Evolutionary conservation across 2,329 filamentous ascomycete species (phyloP).

Genomic region (Neophaeococcomyces aloes): DNA sequence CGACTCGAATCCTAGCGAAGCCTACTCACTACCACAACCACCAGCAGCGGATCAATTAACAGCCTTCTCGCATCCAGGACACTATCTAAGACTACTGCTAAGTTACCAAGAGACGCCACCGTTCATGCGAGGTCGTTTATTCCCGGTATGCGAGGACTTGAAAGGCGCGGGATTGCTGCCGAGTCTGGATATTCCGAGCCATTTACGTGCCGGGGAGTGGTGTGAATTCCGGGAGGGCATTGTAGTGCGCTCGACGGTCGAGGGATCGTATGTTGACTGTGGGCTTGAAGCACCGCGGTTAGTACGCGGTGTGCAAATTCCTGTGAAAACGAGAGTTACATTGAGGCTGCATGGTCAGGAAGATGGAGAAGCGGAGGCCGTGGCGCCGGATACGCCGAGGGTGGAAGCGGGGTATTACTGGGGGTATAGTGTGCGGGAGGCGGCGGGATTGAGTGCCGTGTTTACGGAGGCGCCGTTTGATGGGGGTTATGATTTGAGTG

Average conservation of each 20-base stretch:
- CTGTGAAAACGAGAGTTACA: conserved; percentile 62
- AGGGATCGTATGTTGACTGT: conserved; percentile 44
- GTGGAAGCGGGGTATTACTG: conserved; percentile 75
- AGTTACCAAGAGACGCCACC: conserved; percentile 77
- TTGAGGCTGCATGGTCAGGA: conserved; percentile 40
- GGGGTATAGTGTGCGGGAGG: conserved; percentile 65
- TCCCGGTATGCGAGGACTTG: conserved; percentile 69
- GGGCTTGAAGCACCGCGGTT: conserved; percentile 40
- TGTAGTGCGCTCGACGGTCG: conserved; percentile 39
- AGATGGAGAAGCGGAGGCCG: conserved; percentile 43
- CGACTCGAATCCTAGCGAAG: conserved; percentile 10
- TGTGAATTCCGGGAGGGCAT: conserved; percentile 71
- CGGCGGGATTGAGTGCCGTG: conserved; percentile 56
- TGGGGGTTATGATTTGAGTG: conserved; percentile 68
- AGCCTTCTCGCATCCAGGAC: conserved; percentile 62
- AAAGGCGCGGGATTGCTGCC: conserved; percentile 62
- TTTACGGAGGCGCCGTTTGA: conserved; percentile 68
- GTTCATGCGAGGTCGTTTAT: conserved; percentile 64
- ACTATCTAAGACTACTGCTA: conserved; percentile 69
- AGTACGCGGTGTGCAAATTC: conserved; percentile 49
- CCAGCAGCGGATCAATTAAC: conserved; percentile 44
- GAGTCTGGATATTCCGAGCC: conserved; percentile 75
- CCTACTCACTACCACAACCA: conserved; percentile 23
- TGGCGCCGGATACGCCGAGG: conserved; percentile 58
- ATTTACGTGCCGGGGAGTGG: conserved; percentile 66